Base-by-base conservation (phyloP, 2,329 filamentous ascomycete species). In the Epichloe sp. region DNA sequence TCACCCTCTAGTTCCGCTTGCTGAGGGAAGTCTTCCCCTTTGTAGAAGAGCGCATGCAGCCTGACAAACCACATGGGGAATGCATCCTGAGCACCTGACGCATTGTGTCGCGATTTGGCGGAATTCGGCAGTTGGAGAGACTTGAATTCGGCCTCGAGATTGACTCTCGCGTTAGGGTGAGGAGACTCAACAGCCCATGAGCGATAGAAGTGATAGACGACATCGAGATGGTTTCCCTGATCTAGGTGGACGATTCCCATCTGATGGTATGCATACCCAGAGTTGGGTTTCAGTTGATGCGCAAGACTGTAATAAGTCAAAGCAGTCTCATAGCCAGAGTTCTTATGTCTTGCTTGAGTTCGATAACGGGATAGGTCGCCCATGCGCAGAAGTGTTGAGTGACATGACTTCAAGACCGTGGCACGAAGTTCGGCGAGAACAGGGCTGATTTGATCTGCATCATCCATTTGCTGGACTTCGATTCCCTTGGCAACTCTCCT, bases 341-440 rank as follows among this genome's bases (percentile, higher is more conserved):
- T 78, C 65, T 86, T 89, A 54, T 77, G 77, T 53, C 83, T 81
- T 53, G 87, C 73, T 62, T 91, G 86, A 50, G 77, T 75, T 50
- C 90, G 83, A 68, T 96, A 98, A 55, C 93, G 82, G 47, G 87
- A 87, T 46, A 98, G 75, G 65, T 98, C 93, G 36, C 93, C 93
- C 10, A 97, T 78, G 57, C 85, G 88, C 53, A 96, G 83, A 51
- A 97, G 74, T 4, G 86, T 88, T 51, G 82, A 79, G 68, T 95
- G 86, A 63, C 87, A 95, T 3, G 88, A 89, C 51, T 75, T 71
- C 41, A 88, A 72, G 52, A 94, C 78, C 56, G 75, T 69, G n/a
- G 70, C 65, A 53, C 76, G 75, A 48, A 87, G 66, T 12, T 75
- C 63, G 44, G 72, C 59, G 43, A 75, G 65, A 52, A 74, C 67